phyloP scores from a whole-genome alignment of 1,284 basidiomycete genomes.

The Ustilago hordei region DNA sequence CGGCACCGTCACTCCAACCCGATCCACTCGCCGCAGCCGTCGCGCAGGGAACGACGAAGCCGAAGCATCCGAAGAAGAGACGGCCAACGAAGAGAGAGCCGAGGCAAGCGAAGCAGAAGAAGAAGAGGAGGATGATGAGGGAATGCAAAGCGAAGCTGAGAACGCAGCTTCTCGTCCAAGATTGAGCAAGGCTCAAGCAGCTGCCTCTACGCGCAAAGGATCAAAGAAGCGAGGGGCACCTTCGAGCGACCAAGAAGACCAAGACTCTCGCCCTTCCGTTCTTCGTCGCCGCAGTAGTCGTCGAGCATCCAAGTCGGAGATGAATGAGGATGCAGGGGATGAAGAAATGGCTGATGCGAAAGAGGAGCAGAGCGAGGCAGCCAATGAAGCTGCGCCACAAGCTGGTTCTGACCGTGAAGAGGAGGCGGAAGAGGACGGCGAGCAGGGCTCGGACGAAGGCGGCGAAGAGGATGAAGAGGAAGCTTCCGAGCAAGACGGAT shows the following conservation, averaged over 20 bases:
- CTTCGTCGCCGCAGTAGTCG: conserved; percentile 47
- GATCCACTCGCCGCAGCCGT: conserved; percentile 39
- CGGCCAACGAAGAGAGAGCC: conserved; percentile 19
- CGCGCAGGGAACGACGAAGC: conserved; percentile 24
- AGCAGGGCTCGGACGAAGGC: conserved; percentile 17
- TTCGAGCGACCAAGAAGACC: conserved; percentile 43
- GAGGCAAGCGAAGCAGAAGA: conserved; percentile 26
- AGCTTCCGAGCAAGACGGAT: conserved; percentile 23
- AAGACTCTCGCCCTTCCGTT: conserved; percentile 32
- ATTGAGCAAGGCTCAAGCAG: conserved; percentile 15
- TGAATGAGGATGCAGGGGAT: conserved; percentile 21
- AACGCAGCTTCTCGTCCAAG: conserved; percentile 19
- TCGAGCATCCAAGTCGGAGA: conserved; percentile 41
- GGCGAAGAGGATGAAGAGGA: conserved; percentile 18
- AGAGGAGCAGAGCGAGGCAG: conserved; percentile 45
- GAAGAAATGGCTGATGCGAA: conserved; percentile 48
- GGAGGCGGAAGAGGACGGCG: conserved; percentile 29
- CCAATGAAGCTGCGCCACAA: conserved; percentile 17
- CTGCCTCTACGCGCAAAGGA: conserved; percentile 10
- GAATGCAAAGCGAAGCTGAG: conserved; percentile 36
- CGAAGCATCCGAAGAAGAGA: conserved; percentile 35
- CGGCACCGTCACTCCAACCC: conserved; percentile 37
- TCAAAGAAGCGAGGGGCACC: conserved; percentile 38
- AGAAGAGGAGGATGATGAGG: conserved; percentile 29
- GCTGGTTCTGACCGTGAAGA: conserved; percentile 24